These are phyloP conservation scores for Podospora anserina DNA, from an alignment of 495 filamentous ascomycete species.

Conservation along the genomic window DNA sequence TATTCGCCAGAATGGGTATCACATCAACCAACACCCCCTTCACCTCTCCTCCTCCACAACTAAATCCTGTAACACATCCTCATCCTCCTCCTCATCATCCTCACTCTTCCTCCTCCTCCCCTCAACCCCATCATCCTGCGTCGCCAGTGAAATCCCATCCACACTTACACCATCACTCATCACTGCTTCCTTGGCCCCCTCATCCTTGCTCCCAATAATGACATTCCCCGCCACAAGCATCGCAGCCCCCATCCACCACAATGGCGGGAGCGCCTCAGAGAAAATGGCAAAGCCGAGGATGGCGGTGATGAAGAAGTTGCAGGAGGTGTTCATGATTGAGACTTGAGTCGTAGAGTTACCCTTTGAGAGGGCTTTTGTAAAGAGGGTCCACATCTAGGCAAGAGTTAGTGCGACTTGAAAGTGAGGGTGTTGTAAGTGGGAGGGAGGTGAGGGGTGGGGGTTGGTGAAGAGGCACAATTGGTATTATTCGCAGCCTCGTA, in stretches of 20 bases:
- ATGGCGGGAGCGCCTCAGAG: slow-evolving; percentile 45
- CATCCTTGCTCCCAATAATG: slow-evolving; percentile 79
- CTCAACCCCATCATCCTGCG: not conserved
- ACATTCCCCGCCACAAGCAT: slow-evolving; percentile 88
- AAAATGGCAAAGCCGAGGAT: slow-evolving; percentile 60
- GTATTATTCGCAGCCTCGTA: not conserved
- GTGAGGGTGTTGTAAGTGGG: not conserved
- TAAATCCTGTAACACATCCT: slow-evolving; percentile 20
- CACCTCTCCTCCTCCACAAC: not conserved
- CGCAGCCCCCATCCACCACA: slow-evolving; percentile 87
- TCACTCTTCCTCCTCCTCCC: not conserved
- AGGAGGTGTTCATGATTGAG: slow-evolving; percentile 85
- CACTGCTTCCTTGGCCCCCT: slow-evolving; percentile 31
- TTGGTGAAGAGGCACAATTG: not conserved
- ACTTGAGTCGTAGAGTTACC: slow-evolving; percentile 85
- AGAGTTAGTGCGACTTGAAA: slow-evolving; percentile 12
- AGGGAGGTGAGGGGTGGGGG: too few relatives aligned
- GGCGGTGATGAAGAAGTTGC: slow-evolving; percentile 91
- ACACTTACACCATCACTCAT: not conserved
- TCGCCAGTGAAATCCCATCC: not conserved
- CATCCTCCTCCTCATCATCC: slow-evolving; percentile 7
- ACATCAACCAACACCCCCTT: slow-evolving; percentile 2
- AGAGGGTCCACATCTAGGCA: slow-evolving; percentile 81
- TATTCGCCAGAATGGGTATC: not conserved
- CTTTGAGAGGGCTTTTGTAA: slow-evolving; percentile 76